Base-by-base conservation (phyloP, 129 eudicot species). In the Deinandra increscens region DNA sequence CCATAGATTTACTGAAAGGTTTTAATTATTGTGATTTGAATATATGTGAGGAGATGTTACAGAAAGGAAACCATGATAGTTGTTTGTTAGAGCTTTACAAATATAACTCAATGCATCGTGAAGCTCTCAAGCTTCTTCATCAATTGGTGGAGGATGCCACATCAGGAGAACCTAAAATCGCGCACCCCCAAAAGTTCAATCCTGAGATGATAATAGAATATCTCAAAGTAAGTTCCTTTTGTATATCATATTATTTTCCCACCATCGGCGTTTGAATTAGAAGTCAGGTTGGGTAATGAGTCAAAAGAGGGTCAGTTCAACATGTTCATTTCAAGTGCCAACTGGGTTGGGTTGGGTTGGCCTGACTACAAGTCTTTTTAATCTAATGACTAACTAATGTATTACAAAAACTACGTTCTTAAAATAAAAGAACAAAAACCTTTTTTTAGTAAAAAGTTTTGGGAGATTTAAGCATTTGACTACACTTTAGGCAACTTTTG, bases 141-240 rank as follows among this genome's bases (percentile, higher is more conserved):
- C 78, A 87, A 66, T 63, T 94, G 56, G 80, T 94, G 61, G 97
- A 94, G 78, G 85, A 87, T 60, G 76, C 96, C 15, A 83, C 82
- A 67, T 78, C 96, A 71, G 86, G 78, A 53, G 75, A 85, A 59
- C 81, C 91, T 18, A 89, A 83, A 61, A 48, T 70, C 71, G 81
- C 66, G 49, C 85, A 78, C 54, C 54, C 62, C 33, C 84, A 80
- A 69, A 89, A 87, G 66, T 94, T 94, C 78, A 89, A 84, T 68
- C 96, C 95, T 53, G 93, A 89, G 50, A 89, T 81, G 93, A 87
- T 94, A 42, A 83, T 94, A 69, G 94, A 94, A 13, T 90, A 94
- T 84, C 93, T 94, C 29, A 87, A 84, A 84, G 99, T 94, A 79
- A 80, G 83, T 66, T 51, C 41, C 41, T 75, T 17, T 26, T 54